Conservation (phyloP, 1,284 basidiomycete species). For the Ceratobasidium papillatum region DNA sequence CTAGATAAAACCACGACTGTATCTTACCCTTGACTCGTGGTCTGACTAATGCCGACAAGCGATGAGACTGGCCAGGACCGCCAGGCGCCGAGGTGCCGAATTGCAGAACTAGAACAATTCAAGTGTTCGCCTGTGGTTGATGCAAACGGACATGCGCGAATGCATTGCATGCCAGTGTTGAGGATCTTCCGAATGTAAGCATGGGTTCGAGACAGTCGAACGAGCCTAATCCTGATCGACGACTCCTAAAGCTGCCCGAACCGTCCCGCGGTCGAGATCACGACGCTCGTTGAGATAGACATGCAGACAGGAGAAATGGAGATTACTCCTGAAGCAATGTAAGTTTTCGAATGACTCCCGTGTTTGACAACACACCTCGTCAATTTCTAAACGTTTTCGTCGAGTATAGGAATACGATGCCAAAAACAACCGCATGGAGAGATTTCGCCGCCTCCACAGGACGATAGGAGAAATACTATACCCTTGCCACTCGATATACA, state of each 20-base stretch:
- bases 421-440: constrained; percentile 37
- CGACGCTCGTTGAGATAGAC: constrained; percentile 33
- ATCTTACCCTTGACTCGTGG: constrained; percentile 1
- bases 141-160: neutral
- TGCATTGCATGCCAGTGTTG: constrained; percentile 31
- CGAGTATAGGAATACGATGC: constrained; percentile 39
- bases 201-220: neutral
- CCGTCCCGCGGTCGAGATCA: constrained; percentile 41
- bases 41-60: neutral
- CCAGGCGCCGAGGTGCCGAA: constrained; percentile 18
- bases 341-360: neutral
- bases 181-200: constrained; percentile 40
- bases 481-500: neutral
- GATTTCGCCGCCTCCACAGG: constrained; percentile 16
- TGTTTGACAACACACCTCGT: neutral
- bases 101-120: constrained; percentile 42
- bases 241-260: constrained; percentile 37
- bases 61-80: constrained; percentile 17
- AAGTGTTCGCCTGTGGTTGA: constrained; percentile 35
- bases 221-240: neutral
- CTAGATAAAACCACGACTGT: neutral
- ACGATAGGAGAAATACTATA: neutral
- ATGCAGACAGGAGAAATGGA: constrained; percentile 28
- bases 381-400: neutral
- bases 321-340: constrained; percentile 29